Percentiles rank a stretch among this genome's conserved stretches.
phyloP scores from a whole-genome alignment of 306 rosid genomes.

The Pachyrhizus erosus region DNA sequence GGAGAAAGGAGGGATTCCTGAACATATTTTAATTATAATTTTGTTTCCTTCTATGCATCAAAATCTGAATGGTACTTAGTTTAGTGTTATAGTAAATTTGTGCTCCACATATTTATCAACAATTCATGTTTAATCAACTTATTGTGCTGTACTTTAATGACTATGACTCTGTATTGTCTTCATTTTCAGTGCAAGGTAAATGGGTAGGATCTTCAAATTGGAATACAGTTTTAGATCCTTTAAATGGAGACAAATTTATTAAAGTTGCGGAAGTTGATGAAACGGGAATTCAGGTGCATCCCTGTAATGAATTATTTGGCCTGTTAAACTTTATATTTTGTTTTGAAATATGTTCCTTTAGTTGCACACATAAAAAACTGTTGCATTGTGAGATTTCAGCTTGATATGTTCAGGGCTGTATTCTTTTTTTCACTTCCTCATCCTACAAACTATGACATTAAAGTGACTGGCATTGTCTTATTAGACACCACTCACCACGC shows the following conservation, averaged over 20 bases:
- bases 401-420: neutral
- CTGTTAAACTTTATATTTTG: conserved; percentile 1
- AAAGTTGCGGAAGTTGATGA: conserved; percentile 88
- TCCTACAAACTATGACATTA: conserved; percentile 22
- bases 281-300: conserved; percentile 73
- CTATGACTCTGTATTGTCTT: conserved; percentile 29
- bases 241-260: conserved; percentile 93
- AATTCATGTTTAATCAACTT: conserved; percentile 21
- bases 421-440: conserved; percentile 16
- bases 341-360: conserved; percentile 31
- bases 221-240: conserved; percentile 83
- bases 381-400: neutral
- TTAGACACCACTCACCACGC: neutral
- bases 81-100: conserved; percentile 17
- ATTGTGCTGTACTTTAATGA: neutral
- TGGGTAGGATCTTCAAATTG: conserved; percentile 73
- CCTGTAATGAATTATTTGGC: conserved; percentile 3
- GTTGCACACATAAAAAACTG: neutral
- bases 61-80: neutral
- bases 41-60: neutral
- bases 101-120: conserved; percentile 8
- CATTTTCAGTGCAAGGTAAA: conserved; percentile 87
- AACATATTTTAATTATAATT: neutral
- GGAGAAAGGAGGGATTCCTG: conserved; percentile 12
- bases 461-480: conserved; percentile 5